These are phyloP conservation scores for Venturia nashicola DNA, from an alignment of 2,329 filamentous ascomycete species.

Conservation along the genomic window DNA sequence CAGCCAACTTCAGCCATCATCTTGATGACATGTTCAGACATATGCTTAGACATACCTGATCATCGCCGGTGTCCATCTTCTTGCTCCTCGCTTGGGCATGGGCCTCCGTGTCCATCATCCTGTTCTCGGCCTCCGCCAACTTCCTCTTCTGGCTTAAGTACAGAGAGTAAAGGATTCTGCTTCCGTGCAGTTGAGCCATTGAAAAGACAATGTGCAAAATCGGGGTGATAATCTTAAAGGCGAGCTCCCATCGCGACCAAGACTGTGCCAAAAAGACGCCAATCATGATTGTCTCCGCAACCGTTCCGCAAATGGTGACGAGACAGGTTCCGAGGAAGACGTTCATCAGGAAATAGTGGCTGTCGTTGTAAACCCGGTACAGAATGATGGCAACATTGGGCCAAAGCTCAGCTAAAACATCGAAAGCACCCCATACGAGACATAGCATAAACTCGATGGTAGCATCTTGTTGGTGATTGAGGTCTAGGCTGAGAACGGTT, in stretches of 20 bases:
- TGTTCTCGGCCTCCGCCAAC: constrained; percentile 9
- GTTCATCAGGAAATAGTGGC: constrained; percentile 26
- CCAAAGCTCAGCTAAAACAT: constrained; percentile 34
- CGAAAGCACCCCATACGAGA: constrained; percentile 33
- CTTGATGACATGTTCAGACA: neutral
- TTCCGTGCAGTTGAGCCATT: constrained; percentile 31
- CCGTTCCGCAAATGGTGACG: constrained; percentile 27
- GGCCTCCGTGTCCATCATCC: neutral
- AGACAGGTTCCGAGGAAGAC: constrained; percentile 26
- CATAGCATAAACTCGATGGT: constrained; percentile 27
- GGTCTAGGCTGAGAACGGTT: constrained; percentile 25
- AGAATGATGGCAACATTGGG: constrained; percentile 34
- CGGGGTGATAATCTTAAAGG: constrained; percentile 32
- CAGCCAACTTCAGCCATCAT: too few relatives aligned
- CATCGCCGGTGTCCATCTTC: neutral
- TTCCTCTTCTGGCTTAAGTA: constrained; percentile 18
- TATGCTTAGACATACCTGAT: neutral
- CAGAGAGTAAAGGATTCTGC: constrained; percentile 29
- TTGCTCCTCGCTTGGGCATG: neutral
- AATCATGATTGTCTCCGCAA: constrained; percentile 29
- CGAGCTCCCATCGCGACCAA: constrained; percentile 30
- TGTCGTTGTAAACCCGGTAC: constrained; percentile 28
- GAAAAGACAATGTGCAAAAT: constrained; percentile 31
- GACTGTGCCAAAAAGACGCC: constrained; percentile 32
- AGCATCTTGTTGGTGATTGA: constrained; percentile 18